Conservation (phyloP, 352 stramenopile genomes). For the Phytophthora brassicae region DNA sequence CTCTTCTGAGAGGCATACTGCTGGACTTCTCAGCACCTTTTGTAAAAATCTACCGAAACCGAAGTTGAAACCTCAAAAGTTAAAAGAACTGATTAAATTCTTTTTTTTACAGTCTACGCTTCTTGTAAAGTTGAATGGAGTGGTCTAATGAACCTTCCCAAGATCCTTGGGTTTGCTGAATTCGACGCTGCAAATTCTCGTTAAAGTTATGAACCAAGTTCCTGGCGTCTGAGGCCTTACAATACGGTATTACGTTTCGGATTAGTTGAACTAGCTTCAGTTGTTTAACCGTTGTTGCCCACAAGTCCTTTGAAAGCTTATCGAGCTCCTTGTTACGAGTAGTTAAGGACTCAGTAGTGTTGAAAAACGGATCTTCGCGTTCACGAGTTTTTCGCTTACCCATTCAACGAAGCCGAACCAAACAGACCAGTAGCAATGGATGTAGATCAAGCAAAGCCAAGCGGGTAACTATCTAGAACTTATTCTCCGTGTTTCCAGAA, state of each 20-base stretch:
- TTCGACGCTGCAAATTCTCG: not conserved
- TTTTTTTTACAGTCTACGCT: not conserved
- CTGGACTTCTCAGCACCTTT: slow-evolving; percentile 5
- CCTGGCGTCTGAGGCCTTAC: not conserved
- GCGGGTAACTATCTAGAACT: slow-evolving; percentile 1
- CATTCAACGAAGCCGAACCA: slow-evolving; percentile 1
- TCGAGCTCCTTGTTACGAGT: slow-evolving; percentile 1
- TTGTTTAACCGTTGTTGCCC: slow-evolving; percentile 13
- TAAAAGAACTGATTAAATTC: slow-evolving; percentile 1
- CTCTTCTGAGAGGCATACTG: not conserved
- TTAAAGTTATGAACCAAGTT: not conserved
- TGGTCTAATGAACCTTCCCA: slow-evolving; percentile 4
- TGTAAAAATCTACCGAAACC: not conserved
- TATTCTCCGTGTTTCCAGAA: slow-evolving; percentile 10
- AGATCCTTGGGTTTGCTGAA: not conserved
- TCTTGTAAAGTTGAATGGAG: slow-evolving; percentile 6
- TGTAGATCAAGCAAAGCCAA: slow-evolving; percentile 18
- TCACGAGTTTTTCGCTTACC: slow-evolving; percentile 18
- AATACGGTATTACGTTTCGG: slow-evolving; percentile 15
- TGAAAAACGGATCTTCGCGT: slow-evolving; percentile 6
- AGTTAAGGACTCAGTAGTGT: slow-evolving; percentile 11
- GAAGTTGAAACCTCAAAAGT: not conserved
- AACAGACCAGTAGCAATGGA: slow-evolving; percentile 10
- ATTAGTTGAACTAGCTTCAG: slow-evolving; percentile 14
- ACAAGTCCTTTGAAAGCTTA: slow-evolving; percentile 10